Evolutionary conservation across 495 filamentous ascomycete genomes (phyloP).

Genomic region (Podospora tetraspora): DNA sequence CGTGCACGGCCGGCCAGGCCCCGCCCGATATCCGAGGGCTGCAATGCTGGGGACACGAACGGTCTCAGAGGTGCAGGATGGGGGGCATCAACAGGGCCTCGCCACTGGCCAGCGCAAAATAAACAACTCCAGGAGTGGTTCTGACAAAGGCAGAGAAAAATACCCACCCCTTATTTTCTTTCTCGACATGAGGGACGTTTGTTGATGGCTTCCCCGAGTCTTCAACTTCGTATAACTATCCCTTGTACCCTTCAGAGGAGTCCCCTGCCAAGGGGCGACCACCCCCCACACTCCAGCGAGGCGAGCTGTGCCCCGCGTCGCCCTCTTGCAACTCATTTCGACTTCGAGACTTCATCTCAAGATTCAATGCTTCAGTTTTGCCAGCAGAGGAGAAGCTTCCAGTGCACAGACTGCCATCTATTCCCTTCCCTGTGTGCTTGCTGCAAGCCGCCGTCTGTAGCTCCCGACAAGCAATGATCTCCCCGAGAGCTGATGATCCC

Average conservation of each 20-base stretch:
- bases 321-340: not conserved
- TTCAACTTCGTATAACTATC: not conserved
- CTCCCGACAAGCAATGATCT: conserved; percentile 5
- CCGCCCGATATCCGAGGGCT: not conserved
- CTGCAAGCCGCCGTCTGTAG: not conserved
- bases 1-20: not conserved
- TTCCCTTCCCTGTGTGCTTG: not conserved
- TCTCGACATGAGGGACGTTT: not conserved
- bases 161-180: not conserved
- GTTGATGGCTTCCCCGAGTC: not conserved
- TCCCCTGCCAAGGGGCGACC: not conserved
- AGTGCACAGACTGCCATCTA: too few relatives aligned
- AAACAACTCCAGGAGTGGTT: not conserved
- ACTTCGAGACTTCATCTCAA: not conserved
- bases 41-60: not conserved
- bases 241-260: not conserved
- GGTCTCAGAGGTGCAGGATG: not conserved
- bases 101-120: not conserved
- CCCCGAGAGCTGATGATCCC: conserved; percentile 2
- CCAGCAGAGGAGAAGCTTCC: too few relatives aligned
- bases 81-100: not conserved
- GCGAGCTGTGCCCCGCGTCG: not conserved
- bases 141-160: not conserved
- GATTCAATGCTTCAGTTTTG: not conserved
- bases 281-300: not conserved